Evolutionary conservation across 2,329 filamentous ascomycete genomes (phyloP).

Genomic region (Sporothrix phasma): DNA sequence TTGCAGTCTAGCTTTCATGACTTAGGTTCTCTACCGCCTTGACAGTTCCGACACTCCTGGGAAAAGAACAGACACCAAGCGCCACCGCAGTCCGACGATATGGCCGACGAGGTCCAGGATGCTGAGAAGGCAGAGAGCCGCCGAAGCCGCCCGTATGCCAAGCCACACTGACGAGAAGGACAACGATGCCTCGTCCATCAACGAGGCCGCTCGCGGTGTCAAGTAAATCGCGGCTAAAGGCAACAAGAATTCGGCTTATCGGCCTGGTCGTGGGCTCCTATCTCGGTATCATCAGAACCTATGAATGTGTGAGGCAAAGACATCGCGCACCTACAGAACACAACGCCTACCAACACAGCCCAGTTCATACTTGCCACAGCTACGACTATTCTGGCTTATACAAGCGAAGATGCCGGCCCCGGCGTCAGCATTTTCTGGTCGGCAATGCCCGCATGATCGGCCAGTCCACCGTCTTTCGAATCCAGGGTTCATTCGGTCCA

Average conservation of each 20-base stretch:
- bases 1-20: no score
- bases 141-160: background rate
- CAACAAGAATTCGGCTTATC: conserved; percentile 28
- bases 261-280: conserved; percentile 28
- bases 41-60: background rate
- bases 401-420: conserved; percentile 20
- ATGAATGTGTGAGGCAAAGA: background rate
- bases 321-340: no score
- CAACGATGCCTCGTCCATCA: background rate
- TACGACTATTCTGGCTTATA: conserved; percentile 10
- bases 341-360: conserved; percentile 25
- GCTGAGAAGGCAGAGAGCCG: background rate
- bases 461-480: conserved; percentile 28
- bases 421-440: conserved; percentile 28
- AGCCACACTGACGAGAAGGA: background rate
- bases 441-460: conserved; percentile 29
- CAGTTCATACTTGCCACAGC: conserved; percentile 11
- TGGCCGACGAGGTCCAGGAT: background rate
- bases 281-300: conserved; percentile 28
- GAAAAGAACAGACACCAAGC: background rate
- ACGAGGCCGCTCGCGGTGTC: background rate
- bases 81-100: background rate
- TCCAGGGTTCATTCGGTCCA: conserved; percentile 32
- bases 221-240: background rate
- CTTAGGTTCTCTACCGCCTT: background rate